Evolutionary conservation across 2,329 filamentous ascomycete genomes (phyloP).

Genomic region (Aotearoamyces nothofagi): DNA sequence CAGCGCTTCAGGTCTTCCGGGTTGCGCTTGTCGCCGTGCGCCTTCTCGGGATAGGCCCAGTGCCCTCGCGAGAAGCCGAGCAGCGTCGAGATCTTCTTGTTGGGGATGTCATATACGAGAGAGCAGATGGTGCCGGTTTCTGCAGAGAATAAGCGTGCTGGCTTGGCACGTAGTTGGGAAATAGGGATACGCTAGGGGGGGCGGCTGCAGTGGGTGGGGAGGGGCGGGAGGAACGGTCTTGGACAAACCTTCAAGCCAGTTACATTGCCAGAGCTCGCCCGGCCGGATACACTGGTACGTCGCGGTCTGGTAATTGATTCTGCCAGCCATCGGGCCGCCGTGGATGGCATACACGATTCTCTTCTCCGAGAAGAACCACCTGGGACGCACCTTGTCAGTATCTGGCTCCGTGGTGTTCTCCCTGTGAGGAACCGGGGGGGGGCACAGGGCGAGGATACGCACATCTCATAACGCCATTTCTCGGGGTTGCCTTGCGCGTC

Average conservation of each 20-base stretch:
- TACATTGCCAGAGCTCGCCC: conserved; percentile 42
- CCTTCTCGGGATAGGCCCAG: conserved; percentile 33
- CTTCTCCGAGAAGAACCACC: conserved; percentile 36
- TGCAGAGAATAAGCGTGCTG: too few species aligned
- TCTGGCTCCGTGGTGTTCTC: too few species aligned
- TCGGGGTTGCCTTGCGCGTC: conserved; percentile 31
- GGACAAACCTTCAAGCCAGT: conserved; percentile 45
- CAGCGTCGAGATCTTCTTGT: conserved; percentile 32
- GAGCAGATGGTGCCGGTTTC: conserved; percentile 42
- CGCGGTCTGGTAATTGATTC: conserved; percentile 35
- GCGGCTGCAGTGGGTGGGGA: too few species aligned
- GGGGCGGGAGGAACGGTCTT: conserved; percentile 1
- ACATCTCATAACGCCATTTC: conserved; percentile 47
- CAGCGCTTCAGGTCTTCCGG: conserved; percentile 33
- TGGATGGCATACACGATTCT: conserved; percentile 43
- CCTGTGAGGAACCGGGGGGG: too few species aligned
- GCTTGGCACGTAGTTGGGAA: too few species aligned
- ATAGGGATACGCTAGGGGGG: too few species aligned
- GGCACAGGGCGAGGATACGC: too few species aligned
- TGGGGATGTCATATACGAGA: conserved; percentile 36
- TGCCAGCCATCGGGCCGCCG: conserved; percentile 41
- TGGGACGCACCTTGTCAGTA: too few species aligned
- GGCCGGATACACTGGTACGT: conserved; percentile 41
- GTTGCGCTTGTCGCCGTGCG: conserved; percentile 40
- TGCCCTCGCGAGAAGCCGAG: conserved; percentile 39